Percentiles rank a stretch among this genome's conserved stretches.
phyloP scores from a whole-genome alignment of 352 stramenopile genomes.

The Ophiocytium majus region DNA sequence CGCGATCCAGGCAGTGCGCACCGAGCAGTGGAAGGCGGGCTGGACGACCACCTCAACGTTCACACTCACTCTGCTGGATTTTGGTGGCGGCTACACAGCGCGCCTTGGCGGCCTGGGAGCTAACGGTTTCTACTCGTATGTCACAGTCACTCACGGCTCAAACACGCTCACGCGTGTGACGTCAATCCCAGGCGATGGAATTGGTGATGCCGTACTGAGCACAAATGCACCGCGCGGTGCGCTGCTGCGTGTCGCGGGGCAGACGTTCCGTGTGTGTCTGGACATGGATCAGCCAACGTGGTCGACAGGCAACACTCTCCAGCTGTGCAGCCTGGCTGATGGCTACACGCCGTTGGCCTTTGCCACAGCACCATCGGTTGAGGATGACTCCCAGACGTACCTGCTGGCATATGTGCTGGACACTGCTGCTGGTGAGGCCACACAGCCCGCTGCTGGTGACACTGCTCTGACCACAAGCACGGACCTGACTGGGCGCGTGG shows the following conservation, averaged over 20 bases:
- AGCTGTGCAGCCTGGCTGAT: conserved; percentile 47
- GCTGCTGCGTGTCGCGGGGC: conserved; percentile 64
- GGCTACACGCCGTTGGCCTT: conserved; percentile 35
- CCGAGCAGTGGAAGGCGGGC: conserved; percentile 40
- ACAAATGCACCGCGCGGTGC: conserved; percentile 62
- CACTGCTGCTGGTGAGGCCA: conserved; percentile 43
- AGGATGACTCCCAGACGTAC: conserved; percentile 37
- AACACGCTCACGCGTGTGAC: conserved; percentile 44
- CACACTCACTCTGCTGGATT: conserved; percentile 51
- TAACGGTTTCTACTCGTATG: conserved; percentile 32
- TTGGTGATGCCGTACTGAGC: conserved; percentile 55
- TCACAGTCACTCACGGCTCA: conserved; percentile 34
- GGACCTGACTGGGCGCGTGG: conserved; percentile 59
- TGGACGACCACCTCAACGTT: conserved; percentile 39
- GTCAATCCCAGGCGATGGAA: conserved; percentile 32
- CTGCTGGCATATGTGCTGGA: conserved; percentile 55
- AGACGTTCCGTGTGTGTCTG: conserved; percentile 68
- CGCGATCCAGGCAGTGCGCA: conserved; percentile 41
- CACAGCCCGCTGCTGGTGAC: conserved; percentile 55
- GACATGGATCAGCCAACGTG: conserved; percentile 34
- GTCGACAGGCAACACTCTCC: conserved; percentile 36
- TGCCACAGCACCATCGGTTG: conserved; percentile 27
- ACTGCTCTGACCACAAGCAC: conserved; percentile 58
- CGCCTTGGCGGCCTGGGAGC: conserved; percentile 32
- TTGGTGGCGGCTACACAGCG: conserved; percentile 33